Percentiles rank a stretch among this genome's conserved stretches.
Evolutionary conservation across 495 filamentous ascomycete species (phyloP).

Genomic region (Oidiodendron maius): DNA sequence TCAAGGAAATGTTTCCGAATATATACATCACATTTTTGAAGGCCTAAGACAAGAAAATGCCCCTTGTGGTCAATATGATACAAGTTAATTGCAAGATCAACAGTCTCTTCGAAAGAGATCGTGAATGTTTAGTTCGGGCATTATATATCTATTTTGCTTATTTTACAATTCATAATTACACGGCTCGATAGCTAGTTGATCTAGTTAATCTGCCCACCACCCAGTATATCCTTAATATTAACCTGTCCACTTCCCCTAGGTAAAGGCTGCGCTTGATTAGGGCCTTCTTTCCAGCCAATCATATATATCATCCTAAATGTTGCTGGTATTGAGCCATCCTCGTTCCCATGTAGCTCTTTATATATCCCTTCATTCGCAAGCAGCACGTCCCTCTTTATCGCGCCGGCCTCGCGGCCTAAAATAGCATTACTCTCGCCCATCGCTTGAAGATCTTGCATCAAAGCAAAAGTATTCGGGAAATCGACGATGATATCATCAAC

Average conservation of each 20-base stretch:
- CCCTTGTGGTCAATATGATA: too few relatives aligned
- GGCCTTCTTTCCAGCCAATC: constrained; percentile 95
- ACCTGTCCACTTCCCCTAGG: constrained; percentile 75
- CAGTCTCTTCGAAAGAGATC: too few relatives aligned
- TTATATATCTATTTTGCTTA: too few relatives aligned
- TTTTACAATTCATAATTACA: too few relatives aligned
- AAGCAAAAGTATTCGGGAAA: constrained; percentile 84
- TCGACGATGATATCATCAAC: constrained; percentile 96
- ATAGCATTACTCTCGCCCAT: constrained; percentile 94
- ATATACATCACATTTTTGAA: too few relatives aligned
- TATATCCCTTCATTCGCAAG: constrained; percentile 89
- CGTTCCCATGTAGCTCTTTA: constrained; percentile 70
- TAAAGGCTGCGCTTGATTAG: constrained; percentile 71
- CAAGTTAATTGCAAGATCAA: too few relatives aligned
- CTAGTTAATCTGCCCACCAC: constrained; percentile 43
- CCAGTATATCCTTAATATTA: constrained; percentile 77
- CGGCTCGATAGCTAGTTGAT: too few relatives aligned
- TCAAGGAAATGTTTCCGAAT: too few relatives aligned
- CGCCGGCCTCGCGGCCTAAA: constrained; percentile 67
- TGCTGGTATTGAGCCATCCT: constrained; percentile 60
- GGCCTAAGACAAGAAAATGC: too few relatives aligned
- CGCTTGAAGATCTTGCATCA: constrained; percentile 89
- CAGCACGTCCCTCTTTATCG: constrained; percentile 75
- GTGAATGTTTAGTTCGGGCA: too few relatives aligned
- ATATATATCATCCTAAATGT: constrained; percentile 93